Percentiles rank a stretch among this genome's conserved stretches.
Conservation (phyloP, 495 filamentous ascomycete genomes). For the Bathelium albidoporum region DNA sequence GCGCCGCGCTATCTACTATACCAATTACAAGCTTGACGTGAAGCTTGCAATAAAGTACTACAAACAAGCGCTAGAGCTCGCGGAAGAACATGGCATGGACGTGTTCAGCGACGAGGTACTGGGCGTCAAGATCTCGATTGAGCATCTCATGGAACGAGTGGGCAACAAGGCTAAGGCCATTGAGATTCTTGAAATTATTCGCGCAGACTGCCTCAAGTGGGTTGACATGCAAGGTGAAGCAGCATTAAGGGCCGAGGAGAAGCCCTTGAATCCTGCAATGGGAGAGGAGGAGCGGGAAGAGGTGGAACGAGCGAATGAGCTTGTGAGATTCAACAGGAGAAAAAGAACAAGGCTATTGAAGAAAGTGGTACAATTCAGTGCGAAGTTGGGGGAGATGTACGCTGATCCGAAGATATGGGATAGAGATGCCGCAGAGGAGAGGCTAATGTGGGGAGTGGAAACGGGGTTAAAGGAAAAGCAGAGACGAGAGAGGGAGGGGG, state of each 20-base stretch:
- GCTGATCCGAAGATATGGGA: constrained; percentile 48
- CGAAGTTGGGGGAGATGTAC: constrained; percentile 78
- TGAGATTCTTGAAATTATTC: constrained; percentile 61
- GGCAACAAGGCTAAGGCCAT: constrained; percentile 54
- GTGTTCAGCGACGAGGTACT: constrained; percentile 81
- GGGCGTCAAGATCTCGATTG: constrained; percentile 75
- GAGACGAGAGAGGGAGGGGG: constrained; percentile 51
- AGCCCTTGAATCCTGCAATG: constrained; percentile 18
- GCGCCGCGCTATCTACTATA: constrained; percentile 79
- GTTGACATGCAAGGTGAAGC: constrained; percentile 32
- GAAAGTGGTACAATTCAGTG: constrained; percentile 60
- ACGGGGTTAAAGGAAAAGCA: constrained; percentile 63
- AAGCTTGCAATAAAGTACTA: constrained; percentile 70
- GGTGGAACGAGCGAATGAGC: neutral
- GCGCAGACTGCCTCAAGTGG: constrained; percentile 51
- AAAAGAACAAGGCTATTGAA: constrained; percentile 60
- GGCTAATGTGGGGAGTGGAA: constrained; percentile 73
- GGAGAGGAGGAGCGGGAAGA: constrained; percentile 20
- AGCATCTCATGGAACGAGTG: constrained; percentile 65
- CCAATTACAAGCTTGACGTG: constrained; percentile 61
- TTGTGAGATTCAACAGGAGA: constrained; percentile 32
- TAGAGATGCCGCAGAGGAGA: constrained; percentile 56
- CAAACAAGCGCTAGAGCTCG: constrained; percentile 58
- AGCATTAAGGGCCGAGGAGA: constrained; percentile 35
- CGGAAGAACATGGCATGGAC: constrained; percentile 64